Base-by-base conservation (phyloP, 176 grass and related monocot species). In the Carex cristatella region DNA sequence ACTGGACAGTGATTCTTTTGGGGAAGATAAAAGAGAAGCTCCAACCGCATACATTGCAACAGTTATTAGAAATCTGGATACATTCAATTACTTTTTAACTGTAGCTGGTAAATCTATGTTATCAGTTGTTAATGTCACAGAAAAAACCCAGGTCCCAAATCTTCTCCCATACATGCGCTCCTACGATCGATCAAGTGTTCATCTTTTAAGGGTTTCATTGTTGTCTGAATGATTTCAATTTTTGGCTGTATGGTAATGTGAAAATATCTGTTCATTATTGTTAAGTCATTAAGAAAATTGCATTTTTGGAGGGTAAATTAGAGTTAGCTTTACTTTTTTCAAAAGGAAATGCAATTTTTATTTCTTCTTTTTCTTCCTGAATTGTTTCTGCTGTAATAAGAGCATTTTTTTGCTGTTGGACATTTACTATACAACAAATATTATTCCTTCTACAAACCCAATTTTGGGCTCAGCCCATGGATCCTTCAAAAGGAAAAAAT, bases 91-190 rank as follows among this genome's bases (percentile, higher is more conserved):
- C 66, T 98, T 98, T 67, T 53, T 82, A 44, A 86, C 79, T 75
- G 69, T 88, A 56, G 91, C 88, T 44, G 61, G 81, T n/a, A 84
- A 99, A 15, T 80, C 65, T 31, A 84, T 70, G 7, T 70, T 99
- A 53, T 95, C 84, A 70, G 74, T 95, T 72, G 18, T 79, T 30
- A 87, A 99, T 79, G 84, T 95, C 42, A 87, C 93, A 9, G 67
- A 57, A 44, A 85, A 53, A 30, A 48, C 62, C 1, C 83, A 74
- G 62, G 88, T 89, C n/a, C 65, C 79, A 15, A 90, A 85, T 81
- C 80, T 94, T 80, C 90, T 99, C 35, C 89, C 90, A 70, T 95
- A 95, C 79, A 92, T 95, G 91, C 66, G 84, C 4, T 94, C 93
- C 7, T 95, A 95, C 40, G 93, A 99, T 23, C 80, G 87, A 87